Conservation (phyloP, 306 rosid species). For the Acacia crassicarpa region DNA sequence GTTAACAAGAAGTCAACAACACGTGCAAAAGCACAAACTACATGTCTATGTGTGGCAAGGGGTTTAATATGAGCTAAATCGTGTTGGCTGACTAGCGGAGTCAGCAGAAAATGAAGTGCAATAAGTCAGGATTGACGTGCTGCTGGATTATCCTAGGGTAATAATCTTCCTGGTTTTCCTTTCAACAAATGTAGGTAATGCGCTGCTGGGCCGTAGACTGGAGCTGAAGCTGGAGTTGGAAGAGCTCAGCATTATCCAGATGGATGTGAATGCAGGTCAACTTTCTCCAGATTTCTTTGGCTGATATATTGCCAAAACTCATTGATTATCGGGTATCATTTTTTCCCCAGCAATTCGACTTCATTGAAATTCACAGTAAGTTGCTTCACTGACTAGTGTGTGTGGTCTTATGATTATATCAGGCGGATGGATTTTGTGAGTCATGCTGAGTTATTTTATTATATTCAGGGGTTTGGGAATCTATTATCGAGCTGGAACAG, state of each 20-base stretch:
- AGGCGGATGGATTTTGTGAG: neutral
- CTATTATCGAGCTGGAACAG: neutral
- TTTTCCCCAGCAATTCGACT: neutral
- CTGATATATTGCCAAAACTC: neutral
- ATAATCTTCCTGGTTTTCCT: slow-evolving; percentile 10
- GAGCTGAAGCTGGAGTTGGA: neutral
- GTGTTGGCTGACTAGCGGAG: slow-evolving; percentile 12
- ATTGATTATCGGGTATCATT: neutral
- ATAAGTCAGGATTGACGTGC: neutral
- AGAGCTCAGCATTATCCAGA: neutral
- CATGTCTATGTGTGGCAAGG: neutral
- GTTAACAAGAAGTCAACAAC: slow-evolving; percentile 13
- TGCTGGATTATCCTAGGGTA: slow-evolving; percentile 22
- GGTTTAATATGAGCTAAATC: slow-evolving; percentile 12
- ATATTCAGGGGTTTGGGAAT: neutral
- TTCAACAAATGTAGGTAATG: neutral
- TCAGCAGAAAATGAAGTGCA: slow-evolving; percentile 16
- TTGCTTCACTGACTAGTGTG: neutral
- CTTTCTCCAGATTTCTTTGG: neutral
- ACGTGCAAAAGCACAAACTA: slow-evolving; percentile 1
- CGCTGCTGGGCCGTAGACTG: neutral
- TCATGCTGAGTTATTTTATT: neutral
- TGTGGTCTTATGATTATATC: neutral
- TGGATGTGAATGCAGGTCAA: slow-evolving; percentile 1
- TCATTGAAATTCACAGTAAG: slow-evolving; percentile 15